Conservation (phyloP, 225 moss, liverwort and hornwort species). For the Ulota crispa region DNA sequence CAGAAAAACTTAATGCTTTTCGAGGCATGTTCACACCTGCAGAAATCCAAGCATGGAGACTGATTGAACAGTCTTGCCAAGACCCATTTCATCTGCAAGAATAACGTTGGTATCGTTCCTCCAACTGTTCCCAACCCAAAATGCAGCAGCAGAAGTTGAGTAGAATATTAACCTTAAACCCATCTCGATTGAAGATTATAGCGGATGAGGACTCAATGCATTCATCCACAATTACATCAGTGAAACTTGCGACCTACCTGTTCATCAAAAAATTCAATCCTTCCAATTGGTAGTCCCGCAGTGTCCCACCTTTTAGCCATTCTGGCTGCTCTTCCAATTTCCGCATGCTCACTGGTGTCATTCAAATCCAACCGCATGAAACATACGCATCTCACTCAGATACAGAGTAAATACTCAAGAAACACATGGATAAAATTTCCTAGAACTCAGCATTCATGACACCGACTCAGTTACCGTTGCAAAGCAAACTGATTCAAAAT, state of each 20-base stretch:
- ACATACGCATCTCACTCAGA: neutral
- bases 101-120: conserved; percentile 99
- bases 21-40: conserved; percentile 58
- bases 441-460: neutral
- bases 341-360: conserved; percentile 75
- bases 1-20: neutral
- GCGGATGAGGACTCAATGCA: neutral
- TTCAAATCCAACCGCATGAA: conserved; percentile 14
- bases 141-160: conserved; percentile 22
- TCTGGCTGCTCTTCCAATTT: conserved; percentile 96
- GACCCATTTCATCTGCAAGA: conserved; percentile 99
- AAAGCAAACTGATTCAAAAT: neutral
- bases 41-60: conserved; percentile 99
- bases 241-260: conserved; percentile 52
- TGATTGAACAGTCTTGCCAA: conserved; percentile 98
- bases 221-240: conserved; percentile 13
- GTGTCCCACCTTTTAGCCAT: conserved; percentile 95
- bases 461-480: conserved; percentile 12
- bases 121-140: conserved; percentile 65
- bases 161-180: neutral
- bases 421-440: conserved; percentile 3
- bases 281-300: conserved; percentile 98
- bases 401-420: neutral
- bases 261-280: conserved; percentile 98
- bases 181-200: neutral